Evolutionary conservation across 495 filamentous ascomycete species (phyloP).

Genomic region (Aspergillus ellipticus): DNA sequence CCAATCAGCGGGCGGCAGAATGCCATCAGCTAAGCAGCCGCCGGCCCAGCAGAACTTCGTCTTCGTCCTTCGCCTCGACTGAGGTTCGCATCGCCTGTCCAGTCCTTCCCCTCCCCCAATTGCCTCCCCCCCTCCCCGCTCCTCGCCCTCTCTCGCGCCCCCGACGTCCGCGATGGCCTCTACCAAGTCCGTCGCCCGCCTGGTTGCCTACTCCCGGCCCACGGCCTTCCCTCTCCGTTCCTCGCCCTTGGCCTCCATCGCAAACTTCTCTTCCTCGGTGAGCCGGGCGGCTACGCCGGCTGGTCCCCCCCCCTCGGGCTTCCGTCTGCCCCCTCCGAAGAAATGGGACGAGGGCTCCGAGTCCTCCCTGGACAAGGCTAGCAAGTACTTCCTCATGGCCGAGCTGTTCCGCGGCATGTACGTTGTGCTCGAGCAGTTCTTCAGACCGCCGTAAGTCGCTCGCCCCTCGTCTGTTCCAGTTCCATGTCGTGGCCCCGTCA

Average conservation of each 20-base stretch:
- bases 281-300: constrained; percentile 62
- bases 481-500: not conserved
- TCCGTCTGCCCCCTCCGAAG: constrained; percentile 65
- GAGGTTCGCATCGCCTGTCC: constrained; percentile 16
- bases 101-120: constrained; percentile 21
- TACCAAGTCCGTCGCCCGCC: constrained; percentile 48
- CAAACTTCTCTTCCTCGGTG: constrained; percentile 61
- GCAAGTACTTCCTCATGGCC: constrained; percentile 86
- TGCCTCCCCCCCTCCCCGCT: constrained; percentile 20
- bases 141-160: constrained; percentile 11
- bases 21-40: constrained; percentile 45
- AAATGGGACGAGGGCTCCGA: constrained; percentile 70
- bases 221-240: constrained; percentile 25
- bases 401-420: constrained; percentile 99
- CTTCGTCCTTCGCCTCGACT: constrained; percentile 15
- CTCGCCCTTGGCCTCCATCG: constrained; percentile 45
- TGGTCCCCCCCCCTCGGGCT: constrained; percentile 72
- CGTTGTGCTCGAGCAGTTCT: constrained; percentile 95
- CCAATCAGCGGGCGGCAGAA: constrained; percentile 46
- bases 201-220: constrained; percentile 48
- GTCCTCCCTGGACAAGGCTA: constrained; percentile 73
- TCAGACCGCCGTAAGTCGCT: constrained; percentile 83
- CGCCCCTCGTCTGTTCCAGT: not conserved
- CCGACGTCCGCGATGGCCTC: constrained; percentile 46
- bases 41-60: constrained; percentile 29